phyloP scores from a whole-genome alignment of 805 yeast genomes.

The Sugiyamaella americana region DNA sequence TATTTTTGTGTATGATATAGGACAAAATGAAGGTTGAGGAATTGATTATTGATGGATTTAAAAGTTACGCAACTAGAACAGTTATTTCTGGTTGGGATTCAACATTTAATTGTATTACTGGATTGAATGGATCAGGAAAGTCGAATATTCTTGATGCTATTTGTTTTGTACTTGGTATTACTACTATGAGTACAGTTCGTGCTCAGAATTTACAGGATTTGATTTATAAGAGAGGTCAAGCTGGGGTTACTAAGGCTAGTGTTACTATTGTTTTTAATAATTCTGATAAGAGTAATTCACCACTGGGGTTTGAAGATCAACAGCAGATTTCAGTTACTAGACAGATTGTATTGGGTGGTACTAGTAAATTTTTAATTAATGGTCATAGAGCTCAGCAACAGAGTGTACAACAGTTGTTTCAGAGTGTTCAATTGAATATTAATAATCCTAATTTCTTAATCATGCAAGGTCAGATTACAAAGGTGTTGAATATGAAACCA shows the following conservation, averaged over 20 bases:
- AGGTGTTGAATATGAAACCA: conserved; percentile 94
- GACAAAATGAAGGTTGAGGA: conserved; percentile 83
- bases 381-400: conserved; percentile 96
- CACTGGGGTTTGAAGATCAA: conserved; percentile 78
- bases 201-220: conserved; percentile 91
- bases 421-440: conserved; percentile 90
- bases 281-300: conserved; percentile 64
- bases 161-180: conserved; percentile 95
- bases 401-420: conserved; percentile 83
- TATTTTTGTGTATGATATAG: too few species aligned
- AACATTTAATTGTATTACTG: conserved; percentile 96
- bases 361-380: conserved; percentile 84
- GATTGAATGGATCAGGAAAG: conserved; percentile 95
- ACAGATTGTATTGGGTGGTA: conserved; percentile 85
- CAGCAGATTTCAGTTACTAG: conserved; percentile 84
- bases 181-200: conserved; percentile 90
- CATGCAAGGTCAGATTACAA: conserved; percentile 98
- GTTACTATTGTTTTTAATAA: conserved; percentile 96
- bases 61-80: conserved; percentile 94
- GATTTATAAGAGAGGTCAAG: conserved; percentile 95
- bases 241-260: conserved; percentile 94
- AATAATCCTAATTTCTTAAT: conserved; percentile 95
- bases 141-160: conserved; percentile 95
- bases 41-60: conserved; percentile 93
- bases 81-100: conserved; percentile 94